Base-by-base conservation (phyloP, 1,284 basidiomycete genomes). In the Chiua sp. region DNA sequence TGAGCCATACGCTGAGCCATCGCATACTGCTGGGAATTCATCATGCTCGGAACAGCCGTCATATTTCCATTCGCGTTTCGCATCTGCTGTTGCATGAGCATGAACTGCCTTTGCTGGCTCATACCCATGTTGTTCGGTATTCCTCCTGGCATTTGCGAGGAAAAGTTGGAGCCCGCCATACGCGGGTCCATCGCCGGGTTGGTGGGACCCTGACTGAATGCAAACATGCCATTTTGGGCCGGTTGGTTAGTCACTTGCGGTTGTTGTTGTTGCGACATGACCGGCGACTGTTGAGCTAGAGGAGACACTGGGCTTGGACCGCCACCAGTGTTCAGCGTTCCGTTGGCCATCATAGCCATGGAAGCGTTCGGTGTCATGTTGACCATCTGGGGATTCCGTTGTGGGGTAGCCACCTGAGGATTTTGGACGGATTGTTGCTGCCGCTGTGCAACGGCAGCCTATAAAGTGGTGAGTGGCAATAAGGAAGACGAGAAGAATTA, bases 71-170 rank as follows among this genome's bases (percentile, higher is more conserved):
- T 62, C 57, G 65, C 46, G 51, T 64, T 68, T 52, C 66, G 67
- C 59, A 72, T 79, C 54, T 82, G 80, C 63, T 81, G 79, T 63
- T 81, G 71, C 60, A 72, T 68, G 42, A 72, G 48, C 62, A 83
- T 67, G 15, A 80, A 54, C 55, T 80, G 72, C 63, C 80, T 77
- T 51, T 77, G 74, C 57, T 83, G 82, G 54, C 72, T 77, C 53
- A 75, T 47, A 51, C 75, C 79, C 65, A 78, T 67, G 23, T 64
- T 68, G 35, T 71, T 73, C 8, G 63, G 62, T 59, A 68, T 67
- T n/a, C 69, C 71, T n/a, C 63, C 75, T 51, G 62, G 61, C 68
- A 68, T 66, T 63, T 69, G 72, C 20, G 73, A 65, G 15, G 65
- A 35, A 56, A 67, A 72, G 50, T 65, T 74, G 47, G 72, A 55